Evolutionary conservation across 129 eudicot species (phyloP).

Genomic region (Saussurea involucrata): DNA sequence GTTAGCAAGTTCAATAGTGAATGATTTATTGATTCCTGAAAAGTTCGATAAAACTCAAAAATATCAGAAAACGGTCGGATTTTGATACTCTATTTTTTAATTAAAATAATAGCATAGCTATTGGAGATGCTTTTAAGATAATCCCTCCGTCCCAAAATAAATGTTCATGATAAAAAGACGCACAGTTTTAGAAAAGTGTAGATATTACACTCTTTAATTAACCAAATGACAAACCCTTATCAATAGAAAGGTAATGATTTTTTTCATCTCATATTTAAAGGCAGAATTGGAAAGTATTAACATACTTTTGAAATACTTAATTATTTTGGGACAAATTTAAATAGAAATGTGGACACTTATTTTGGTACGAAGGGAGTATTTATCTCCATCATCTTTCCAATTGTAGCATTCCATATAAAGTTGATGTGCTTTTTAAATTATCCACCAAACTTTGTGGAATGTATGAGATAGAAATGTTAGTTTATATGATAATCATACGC

Average conservation of each 20-base stretch:
- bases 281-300: background rate
- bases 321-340: background rate
- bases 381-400: background rate
- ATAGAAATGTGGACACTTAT: background rate
- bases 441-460: background rate
- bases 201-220: background rate
- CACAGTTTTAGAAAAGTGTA: background rate
- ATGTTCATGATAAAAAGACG: too few species aligned
- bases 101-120: too few species aligned
- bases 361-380: background rate
- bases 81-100: too few species aligned
- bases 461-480: background rate
- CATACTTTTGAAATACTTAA: background rate
- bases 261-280: background rate
- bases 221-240: background rate
- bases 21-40: conserved; percentile 87
- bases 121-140: too few species aligned
- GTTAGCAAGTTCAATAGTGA: conserved; percentile 78
- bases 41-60: background rate
- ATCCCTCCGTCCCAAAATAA: too few species aligned
- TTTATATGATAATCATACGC: conserved; percentile 3
- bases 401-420: background rate
- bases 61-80: background rate
- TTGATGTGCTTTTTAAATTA: background rate
- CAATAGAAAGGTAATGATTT: background rate